A percentile compares a stretch with the other conserved stretches of the same genome.
Conservation (phyloP, 1,284 basidiomycete species). For the Marasmius oreades region DNA sequence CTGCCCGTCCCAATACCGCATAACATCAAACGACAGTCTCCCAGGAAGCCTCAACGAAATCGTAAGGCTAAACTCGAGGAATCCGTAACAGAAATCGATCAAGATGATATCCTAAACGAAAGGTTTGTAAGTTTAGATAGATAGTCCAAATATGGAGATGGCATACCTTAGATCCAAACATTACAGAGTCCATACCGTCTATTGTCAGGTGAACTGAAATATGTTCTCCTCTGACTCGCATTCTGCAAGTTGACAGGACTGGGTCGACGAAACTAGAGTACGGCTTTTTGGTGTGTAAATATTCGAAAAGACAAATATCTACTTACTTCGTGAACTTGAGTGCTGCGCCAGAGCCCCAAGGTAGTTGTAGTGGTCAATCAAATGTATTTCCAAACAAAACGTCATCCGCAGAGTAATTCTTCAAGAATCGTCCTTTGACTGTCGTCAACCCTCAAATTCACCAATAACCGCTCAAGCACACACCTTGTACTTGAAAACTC, state of each 20-base stretch:
- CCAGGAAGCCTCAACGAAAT: slow-evolving; percentile 73
- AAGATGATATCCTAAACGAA: slow-evolving; percentile 59
- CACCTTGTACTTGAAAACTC: slow-evolving; percentile 82
- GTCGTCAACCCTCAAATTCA: too few relatives aligned
- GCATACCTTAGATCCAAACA: slow-evolving; percentile 55
- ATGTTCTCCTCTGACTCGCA: slow-evolving; percentile 49
- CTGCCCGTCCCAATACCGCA: slow-evolving; percentile 91
- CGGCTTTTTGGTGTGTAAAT: too few relatives aligned
- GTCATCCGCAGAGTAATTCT: slow-evolving; percentile 67
- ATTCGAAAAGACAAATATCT: neutral
- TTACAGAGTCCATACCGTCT: slow-evolving; percentile 46
- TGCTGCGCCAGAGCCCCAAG: slow-evolving; percentile 83
- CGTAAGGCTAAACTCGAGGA: slow-evolving; percentile 66
- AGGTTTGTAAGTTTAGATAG: neutral
- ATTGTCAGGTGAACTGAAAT: slow-evolving; percentile 53
- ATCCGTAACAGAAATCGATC: slow-evolving; percentile 77
- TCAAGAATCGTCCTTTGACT: slow-evolving; percentile 79
- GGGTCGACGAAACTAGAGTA: slow-evolving; percentile 82
- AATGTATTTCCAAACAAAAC: slow-evolving; percentile 88
- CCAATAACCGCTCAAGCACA: too few relatives aligned
- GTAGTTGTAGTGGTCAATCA: slow-evolving; percentile 68
- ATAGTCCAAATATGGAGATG: neutral
- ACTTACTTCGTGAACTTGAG: slow-evolving; percentile 83
- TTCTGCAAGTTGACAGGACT: slow-evolving; percentile 28
- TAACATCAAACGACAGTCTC: slow-evolving; percentile 73